A percentile compares a stretch with the other conserved stretches of the same genome.
Evolutionary conservation across 1,284 basidiomycete species (phyloP).

Genomic region (Irpex sp.): DNA sequence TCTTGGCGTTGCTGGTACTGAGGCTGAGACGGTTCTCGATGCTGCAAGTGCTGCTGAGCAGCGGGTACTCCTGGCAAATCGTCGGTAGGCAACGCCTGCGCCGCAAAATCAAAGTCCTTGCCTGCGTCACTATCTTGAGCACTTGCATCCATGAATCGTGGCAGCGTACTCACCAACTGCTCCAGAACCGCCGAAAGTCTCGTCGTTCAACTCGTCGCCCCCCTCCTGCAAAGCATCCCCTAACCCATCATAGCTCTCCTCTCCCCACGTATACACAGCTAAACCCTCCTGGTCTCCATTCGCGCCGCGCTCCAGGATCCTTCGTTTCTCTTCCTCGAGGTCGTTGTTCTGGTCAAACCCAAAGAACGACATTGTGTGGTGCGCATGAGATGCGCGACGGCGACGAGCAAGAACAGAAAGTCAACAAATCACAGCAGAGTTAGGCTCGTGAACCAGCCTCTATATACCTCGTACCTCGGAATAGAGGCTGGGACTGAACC

Average conservation of each 20-base stretch:
- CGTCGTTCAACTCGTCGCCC: constrained; percentile 89
- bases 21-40: not conserved
- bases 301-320: constrained; percentile 41
- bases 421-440: not conserved
- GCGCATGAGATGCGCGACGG: constrained; percentile 1
- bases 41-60: not conserved
- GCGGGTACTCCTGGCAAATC: constrained; percentile 12
- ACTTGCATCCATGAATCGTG: not conserved
- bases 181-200: constrained; percentile 82
- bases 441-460: too few relatives aligned
- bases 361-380: constrained; percentile 68
- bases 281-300: constrained; percentile 52
- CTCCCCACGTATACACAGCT: constrained; percentile 83
- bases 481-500: too few relatives aligned
- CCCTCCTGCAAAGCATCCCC: constrained; percentile 85
- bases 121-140: constrained; percentile 37
- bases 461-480: too few relatives aligned
- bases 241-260: constrained; percentile 86
- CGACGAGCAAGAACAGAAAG: not conserved
- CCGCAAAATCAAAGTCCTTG: constrained; percentile 89
- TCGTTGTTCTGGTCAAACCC: constrained; percentile 57
- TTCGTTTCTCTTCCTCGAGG: constrained; percentile 56
- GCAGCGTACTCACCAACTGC: constrained; percentile 53
- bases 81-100: constrained; percentile 33
- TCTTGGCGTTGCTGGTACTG: constrained; percentile 9